Conservation (phyloP, 2,329 filamentous ascomycete species). For the Sclerotinia subarctica region DNA sequence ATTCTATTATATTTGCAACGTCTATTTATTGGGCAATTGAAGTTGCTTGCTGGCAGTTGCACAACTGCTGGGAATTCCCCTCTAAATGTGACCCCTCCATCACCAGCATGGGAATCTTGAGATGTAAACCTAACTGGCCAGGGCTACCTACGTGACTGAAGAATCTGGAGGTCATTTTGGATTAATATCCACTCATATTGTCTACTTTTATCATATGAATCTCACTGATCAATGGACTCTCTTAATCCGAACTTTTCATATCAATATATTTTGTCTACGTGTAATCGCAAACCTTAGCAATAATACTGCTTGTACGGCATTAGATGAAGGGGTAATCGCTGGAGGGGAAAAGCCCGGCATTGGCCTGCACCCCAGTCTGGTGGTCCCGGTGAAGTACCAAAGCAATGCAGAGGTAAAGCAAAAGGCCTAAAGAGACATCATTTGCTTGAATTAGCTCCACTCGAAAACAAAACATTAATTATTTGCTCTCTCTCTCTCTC, state of each 20-base stretch:
- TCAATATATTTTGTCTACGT: not conserved
- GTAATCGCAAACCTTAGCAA: not conserved
- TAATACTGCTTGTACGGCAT: slow-evolving; percentile 24
- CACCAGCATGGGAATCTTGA: not conserved
- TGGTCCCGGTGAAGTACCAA: slow-evolving; percentile 7
- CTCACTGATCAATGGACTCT: not conserved
- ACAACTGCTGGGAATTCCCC: not conserved
- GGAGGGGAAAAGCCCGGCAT: not conserved
- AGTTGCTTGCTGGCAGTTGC: not conserved
- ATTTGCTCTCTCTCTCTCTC: not conserved
- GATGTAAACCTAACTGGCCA: not conserved
- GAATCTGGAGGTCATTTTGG: not conserved
- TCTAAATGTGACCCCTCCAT: slow-evolving; percentile 6
- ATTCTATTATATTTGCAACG: not conserved
- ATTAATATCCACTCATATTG: not conserved
- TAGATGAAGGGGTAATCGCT: not conserved
- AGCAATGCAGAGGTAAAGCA: not conserved
- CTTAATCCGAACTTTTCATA: slow-evolving; percentile 8
- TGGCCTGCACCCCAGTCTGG: slow-evolving; percentile 4
- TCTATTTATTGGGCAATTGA: not conserved
- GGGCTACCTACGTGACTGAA: not conserved
- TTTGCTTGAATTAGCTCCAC: not conserved
- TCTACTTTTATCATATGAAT: not conserved
- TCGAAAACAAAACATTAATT: slow-evolving; percentile 7
- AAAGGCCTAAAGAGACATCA: not conserved